Percentiles rank a stretch among this genome's conserved stretches.
Conservation (phyloP, 2,329 filamentous ascomycete species). For the Lomentospora prolificans region DNA sequence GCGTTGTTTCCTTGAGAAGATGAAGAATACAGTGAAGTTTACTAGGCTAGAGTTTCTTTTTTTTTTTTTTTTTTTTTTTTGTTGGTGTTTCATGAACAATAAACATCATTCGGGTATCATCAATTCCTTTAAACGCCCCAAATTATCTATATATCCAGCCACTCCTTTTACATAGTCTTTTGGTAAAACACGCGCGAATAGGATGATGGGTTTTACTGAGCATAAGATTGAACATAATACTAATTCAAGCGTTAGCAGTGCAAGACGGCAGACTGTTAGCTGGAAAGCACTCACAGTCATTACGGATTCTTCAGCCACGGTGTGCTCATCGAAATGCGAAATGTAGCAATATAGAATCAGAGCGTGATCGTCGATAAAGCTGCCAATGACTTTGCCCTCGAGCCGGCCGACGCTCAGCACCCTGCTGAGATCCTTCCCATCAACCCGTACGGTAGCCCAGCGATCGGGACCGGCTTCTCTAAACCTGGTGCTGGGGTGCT, state of each 20-base stretch:
- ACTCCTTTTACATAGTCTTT: no score
- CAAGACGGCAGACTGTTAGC: background rate
- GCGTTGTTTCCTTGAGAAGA: background rate
- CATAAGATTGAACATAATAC: slow-evolving; percentile 36
- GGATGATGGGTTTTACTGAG: slow-evolving; percentile 11
- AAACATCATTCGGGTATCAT: no score
- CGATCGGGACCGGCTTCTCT: slow-evolving; percentile 65
- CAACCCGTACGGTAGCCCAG: slow-evolving; percentile 85
- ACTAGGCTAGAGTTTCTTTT: no score
- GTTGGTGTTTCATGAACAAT: no score
- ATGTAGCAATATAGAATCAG: slow-evolving; percentile 78
- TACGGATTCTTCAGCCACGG: slow-evolving; percentile 55
- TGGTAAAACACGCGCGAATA: no score
- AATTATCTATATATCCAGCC: no score
- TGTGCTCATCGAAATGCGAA: slow-evolving; percentile 56
- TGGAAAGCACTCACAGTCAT: slow-evolving; percentile 52
- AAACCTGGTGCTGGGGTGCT: slow-evolving; percentile 76
- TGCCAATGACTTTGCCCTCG: slow-evolving; percentile 86
- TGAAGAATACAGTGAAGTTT: no score
- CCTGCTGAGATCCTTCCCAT: slow-evolving; percentile 87
- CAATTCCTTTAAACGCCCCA: no score
- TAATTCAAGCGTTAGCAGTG: slow-evolving; percentile 11
- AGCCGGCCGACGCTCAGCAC: slow-evolving; percentile 88
- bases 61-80: no score
- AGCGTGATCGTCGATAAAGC: slow-evolving; percentile 72